Percentiles rank a stretch among this genome's conserved stretches.
Conservation (phyloP, 208 protist species). For the Acanthamoeba lenticulata region DNA sequence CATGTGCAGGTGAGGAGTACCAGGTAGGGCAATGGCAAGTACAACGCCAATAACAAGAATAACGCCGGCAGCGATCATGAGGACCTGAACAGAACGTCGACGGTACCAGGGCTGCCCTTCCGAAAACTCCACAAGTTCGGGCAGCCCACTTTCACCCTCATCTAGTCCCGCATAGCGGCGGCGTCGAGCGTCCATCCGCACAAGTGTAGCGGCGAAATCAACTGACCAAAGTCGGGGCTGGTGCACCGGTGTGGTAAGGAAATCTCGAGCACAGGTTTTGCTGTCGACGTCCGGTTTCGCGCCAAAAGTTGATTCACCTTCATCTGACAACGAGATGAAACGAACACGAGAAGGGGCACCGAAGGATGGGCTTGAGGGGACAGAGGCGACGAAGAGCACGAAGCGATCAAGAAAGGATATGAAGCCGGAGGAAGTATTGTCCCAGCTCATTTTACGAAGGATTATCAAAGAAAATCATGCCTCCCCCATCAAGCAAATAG, state of each 20-base stretch:
- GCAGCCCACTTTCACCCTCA: not conserved
- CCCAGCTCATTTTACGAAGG: not conserved
- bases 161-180: not conserved
- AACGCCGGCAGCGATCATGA: not conserved
- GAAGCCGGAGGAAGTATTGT: not conserved
- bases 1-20: not conserved
- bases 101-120: not conserved
- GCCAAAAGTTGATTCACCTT: too few species aligned
- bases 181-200: not conserved
- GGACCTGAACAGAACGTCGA: not conserved
- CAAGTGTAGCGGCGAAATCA: not conserved
- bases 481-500: slow-evolving; percentile 40
- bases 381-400: not conserved
- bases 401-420: not conserved
- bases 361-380: too few species aligned
- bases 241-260: too few species aligned
- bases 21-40: not conserved
- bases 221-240: too few species aligned
- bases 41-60: not conserved
- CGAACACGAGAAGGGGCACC: not conserved
- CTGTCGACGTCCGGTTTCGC: too few species aligned
- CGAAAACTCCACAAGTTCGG: not conserved
- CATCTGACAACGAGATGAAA: not conserved
- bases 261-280: too few species aligned
- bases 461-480: slow-evolving; percentile 70